Percentiles rank a stretch among this genome's conserved stretches.
Evolutionary conservation across 2,329 filamentous ascomycete genomes (phyloP).

Genomic region (Penicillium sp.): DNA sequence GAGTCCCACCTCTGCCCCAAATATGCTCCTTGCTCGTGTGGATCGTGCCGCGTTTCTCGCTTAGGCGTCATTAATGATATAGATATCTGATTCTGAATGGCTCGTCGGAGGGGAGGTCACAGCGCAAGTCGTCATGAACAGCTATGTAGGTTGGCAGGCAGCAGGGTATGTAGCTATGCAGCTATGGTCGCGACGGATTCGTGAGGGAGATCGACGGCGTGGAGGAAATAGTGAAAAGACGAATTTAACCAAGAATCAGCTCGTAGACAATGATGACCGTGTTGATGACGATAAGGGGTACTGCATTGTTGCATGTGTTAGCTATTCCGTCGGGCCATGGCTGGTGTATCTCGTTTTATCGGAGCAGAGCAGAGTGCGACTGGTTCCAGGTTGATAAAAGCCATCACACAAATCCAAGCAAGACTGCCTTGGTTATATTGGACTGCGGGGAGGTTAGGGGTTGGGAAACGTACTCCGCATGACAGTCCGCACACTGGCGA

Average conservation of each 20-base stretch:
- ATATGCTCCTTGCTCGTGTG: neutral
- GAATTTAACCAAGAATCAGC: conserved; percentile 67
- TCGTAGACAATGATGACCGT: conserved; percentile 80
- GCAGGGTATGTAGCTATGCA: neutral
- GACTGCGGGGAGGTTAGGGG: neutral
- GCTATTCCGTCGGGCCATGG: neutral
- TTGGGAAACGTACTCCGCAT: conserved; percentile 74
- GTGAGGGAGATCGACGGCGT: neutral
- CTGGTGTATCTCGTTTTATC: neutral
- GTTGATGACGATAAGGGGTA: conserved; percentile 83
- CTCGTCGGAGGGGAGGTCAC: neutral
- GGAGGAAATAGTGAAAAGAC: neutral
- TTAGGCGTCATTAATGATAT: neutral
- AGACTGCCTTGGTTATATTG: neutral
- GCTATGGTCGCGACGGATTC: neutral
- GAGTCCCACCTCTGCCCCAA: neutral
- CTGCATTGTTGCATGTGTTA: conserved; percentile 44
- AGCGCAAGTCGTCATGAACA: neutral
- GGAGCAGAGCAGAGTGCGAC: neutral
- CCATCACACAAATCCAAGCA: neutral
- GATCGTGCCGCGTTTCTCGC: neutral
- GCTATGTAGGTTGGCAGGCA: neutral
- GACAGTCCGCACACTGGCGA: conserved; percentile 83
- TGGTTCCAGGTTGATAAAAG: neutral
- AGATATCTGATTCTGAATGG: neutral